Evolutionary conservation across 1,139 yeast genomes (phyloP).

Genomic region (Yueomyces sp.): DNA sequence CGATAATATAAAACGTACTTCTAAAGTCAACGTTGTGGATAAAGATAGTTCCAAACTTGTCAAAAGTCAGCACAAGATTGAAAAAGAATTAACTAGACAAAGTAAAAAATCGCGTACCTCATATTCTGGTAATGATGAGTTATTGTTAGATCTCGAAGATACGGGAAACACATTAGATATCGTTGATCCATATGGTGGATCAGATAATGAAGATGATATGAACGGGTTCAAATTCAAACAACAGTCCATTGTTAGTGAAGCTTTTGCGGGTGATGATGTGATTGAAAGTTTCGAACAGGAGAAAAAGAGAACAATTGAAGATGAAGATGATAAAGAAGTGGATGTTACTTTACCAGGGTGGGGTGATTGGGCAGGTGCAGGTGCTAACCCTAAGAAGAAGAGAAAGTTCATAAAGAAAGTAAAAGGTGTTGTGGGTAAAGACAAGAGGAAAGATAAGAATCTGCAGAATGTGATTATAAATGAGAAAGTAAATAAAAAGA

Average conservation of each 20-base stretch:
- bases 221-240: conserved; percentile 49
- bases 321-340: conserved; percentile 79
- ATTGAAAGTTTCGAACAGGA: conserved; percentile 67
- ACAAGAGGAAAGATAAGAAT: conserved; percentile 67
- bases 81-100: conserved; percentile 34
- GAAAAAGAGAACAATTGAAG: conserved; percentile 51
- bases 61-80: conserved; percentile 36
- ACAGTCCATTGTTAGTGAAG: conserved; percentile 71
- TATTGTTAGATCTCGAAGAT: conserved; percentile 16
- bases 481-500: conserved; percentile 76
- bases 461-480: conserved; percentile 76
- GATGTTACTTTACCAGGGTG: conserved; percentile 90
- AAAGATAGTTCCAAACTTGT: conserved; percentile 39
- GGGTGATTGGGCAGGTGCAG: conserved; percentile 77
- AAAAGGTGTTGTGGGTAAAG: conserved; percentile 59
- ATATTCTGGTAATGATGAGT: conserved; percentile 11
- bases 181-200: conserved; percentile 32
- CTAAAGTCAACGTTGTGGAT: conserved; percentile 43
- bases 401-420: conserved; percentile 56
- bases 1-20: conserved; percentile 31
- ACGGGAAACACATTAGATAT: conserved; percentile 25
- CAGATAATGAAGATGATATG: conserved; percentile 25
- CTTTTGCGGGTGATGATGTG: conserved; percentile 93
- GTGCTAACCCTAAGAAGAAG: conserved; percentile 36
- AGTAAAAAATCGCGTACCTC: conserved; percentile 17